A percentile compares a stretch with the other conserved stretches of the same genome.
Conservation (phyloP, 2,329 filamentous ascomycete genomes). For the Chrysoporthe deuterocubensis region DNA sequence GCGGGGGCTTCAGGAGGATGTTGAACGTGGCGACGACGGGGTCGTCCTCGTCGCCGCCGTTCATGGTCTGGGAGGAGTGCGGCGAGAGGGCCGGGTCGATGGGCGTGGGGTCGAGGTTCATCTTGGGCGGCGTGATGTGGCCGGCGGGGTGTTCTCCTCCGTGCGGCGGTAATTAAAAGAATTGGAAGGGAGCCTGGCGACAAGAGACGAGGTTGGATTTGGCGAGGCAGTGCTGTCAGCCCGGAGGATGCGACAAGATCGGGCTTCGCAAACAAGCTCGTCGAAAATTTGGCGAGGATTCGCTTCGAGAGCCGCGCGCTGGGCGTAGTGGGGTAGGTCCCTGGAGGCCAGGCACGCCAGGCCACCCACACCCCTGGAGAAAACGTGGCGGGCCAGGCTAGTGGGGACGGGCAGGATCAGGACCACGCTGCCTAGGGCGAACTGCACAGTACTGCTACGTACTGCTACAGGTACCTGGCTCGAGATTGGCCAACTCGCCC, state of each 20-base stretch:
- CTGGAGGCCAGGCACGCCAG: background rate
- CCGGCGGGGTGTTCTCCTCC: background rate
- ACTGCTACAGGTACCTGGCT: background rate
- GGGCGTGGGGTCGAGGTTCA: constrained; percentile 22
- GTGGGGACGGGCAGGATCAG: background rate
- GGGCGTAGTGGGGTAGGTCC: constrained; percentile 2
- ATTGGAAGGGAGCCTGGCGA: background rate
- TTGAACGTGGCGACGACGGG: constrained; percentile 78
- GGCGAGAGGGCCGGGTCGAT: constrained; percentile 27
- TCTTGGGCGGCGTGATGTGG: background rate
- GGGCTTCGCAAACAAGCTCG: background rate
- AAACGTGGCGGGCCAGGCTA: constrained; percentile 4
- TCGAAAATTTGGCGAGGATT: constrained; percentile 1
- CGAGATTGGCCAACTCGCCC: no score
- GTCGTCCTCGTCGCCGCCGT: constrained; percentile 53
- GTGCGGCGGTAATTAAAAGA: background rate
- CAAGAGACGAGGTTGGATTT: no score
- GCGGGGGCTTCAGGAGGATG: constrained; percentile 80
- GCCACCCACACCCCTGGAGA: background rate
- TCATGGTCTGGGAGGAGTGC: background rate
- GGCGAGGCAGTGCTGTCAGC: background rate
- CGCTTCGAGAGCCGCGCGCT: constrained; percentile 2
- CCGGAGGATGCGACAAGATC: background rate
- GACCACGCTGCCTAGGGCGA: background rate
- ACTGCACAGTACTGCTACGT: background rate